Conservation (phyloP, 306 rosid genomes). For the Phaseolus lunatus region DNA sequence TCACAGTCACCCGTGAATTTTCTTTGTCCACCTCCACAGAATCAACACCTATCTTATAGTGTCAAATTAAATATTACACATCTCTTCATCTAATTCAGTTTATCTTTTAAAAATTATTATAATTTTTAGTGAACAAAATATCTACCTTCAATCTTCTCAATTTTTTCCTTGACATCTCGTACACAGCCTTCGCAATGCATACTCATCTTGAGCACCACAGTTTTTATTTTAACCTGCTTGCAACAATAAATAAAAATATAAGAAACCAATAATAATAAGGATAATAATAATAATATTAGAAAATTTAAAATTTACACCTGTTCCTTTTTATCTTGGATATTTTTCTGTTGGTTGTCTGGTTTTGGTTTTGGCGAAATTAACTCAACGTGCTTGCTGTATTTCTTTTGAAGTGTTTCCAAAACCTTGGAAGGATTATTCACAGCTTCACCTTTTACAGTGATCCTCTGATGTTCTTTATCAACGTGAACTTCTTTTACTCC, state of each 20-base stretch:
- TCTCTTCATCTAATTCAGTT: constrained; percentile 21
- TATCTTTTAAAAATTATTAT: not conserved
- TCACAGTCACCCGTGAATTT: constrained; percentile 64
- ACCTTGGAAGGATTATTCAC: constrained; percentile 60
- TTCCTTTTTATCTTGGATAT: constrained; percentile 45
- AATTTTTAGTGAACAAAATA: not conserved
- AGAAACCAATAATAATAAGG: too few relatives aligned
- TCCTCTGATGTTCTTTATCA: constrained; percentile 62
- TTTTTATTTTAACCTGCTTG: constrained; percentile 49
- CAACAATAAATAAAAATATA: not conserved
- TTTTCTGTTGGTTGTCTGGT: constrained; percentile 34
- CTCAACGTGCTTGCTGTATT: constrained; percentile 69
- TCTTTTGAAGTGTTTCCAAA: constrained; percentile 61
- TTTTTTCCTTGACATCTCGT: constrained; percentile 56
- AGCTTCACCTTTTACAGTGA: constrained; percentile 63
- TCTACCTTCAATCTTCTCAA: constrained; percentile 67
- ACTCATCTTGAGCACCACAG: constrained; percentile 63
- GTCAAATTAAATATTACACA: constrained; percentile 9
- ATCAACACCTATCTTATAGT: constrained; percentile 55
- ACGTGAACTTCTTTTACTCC: constrained; percentile 67
- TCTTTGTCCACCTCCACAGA: constrained; percentile 60
- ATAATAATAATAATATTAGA: too few relatives aligned
- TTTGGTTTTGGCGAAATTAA: constrained; percentile 64
- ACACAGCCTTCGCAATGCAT: constrained; percentile 83
- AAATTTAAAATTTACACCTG: constrained; percentile 35